Evolutionary conservation across 1,284 basidiomycete species (phyloP).

Genomic region (Cryptococcus amylolentus): DNA sequence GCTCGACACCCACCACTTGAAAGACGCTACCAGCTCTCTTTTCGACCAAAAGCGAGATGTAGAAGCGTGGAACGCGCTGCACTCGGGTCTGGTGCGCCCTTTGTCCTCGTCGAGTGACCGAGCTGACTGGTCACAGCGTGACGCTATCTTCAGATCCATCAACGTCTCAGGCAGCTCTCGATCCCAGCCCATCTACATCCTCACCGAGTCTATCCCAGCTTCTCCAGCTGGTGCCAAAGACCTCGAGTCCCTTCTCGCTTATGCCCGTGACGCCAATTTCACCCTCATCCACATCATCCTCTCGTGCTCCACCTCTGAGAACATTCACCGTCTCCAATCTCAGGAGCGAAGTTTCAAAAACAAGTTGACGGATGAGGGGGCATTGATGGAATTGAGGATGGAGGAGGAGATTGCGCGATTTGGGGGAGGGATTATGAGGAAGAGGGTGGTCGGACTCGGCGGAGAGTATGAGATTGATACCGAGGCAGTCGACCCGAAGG

Average conservation of each 20-base stretch:
- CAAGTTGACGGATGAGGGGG: constrained; percentile 13
- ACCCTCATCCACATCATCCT: constrained; percentile 30
- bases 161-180: not conserved
- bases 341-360: not conserved
- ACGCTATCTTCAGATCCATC: constrained; percentile 8
- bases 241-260: constrained; percentile 10
- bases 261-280: constrained; percentile 11
- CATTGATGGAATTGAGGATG: constrained; percentile 30
- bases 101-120: not conserved
- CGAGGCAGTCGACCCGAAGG: constrained; percentile 12
- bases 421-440: constrained; percentile 3
- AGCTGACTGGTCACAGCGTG: constrained; percentile 5
- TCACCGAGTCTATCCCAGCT: constrained; percentile 13
- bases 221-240: constrained; percentile 2
- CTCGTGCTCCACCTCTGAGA: constrained; percentile 17
- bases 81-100: constrained; percentile 7
- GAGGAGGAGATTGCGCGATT: constrained; percentile 32
- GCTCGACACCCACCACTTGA: constrained; percentile 26
- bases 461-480: constrained; percentile 39
- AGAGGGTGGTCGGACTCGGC: constrained; percentile 15
- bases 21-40: constrained; percentile 10
- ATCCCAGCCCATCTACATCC: constrained; percentile 18
- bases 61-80: constrained; percentile 7
- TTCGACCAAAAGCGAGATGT: constrained; percentile 5
- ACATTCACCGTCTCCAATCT: constrained; percentile 14